Base-by-base conservation (phyloP, 768 basidiomycete species). In the Lactifluus subvellereus region DNA sequence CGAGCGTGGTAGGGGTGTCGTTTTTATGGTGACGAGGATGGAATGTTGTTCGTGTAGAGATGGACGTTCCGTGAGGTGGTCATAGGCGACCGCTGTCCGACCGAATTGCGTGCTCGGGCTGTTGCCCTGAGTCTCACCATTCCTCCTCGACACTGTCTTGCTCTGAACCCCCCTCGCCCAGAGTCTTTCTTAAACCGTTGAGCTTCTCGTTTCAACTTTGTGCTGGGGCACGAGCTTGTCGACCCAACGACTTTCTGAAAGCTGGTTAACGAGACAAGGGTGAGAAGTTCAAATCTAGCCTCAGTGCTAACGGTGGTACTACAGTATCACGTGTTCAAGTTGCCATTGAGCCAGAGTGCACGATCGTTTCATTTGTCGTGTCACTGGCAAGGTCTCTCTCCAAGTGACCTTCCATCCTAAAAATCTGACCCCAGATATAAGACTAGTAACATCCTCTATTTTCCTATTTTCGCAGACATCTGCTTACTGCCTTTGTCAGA, bases 281-380 rank as follows among this genome's bases (percentile, higher is more conserved):
- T 37, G 33, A 35, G 54, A 56, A 35, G 38, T 20, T 32, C 33
- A n/a, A 27, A 49, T 18, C 4, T 27, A 27, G 13, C 37, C 6
- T n/a, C 2, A 20, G 52, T 7, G 11, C 53, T 54, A 9, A 27
- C 27, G 27, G 43, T 38, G 9, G 59, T 57, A 14, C 22, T 51
- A 8, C 27, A 27, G 27, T 27, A 27, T 74, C 73, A 7, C 84
- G 85, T 9, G 85, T 83, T n/a, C n/a, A n/a, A n/a, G n/a, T n/a
- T 52, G 89, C 89, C 68, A 77, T 86, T 27, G 27, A 27, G 27
- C 27, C 27, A 27, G 27, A 22, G 80, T 30, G 91, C 79, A 72
- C 91, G 91, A 11, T 84, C 84, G 22, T 22, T 22, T 22, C 2
- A 27, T 2, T 27, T 27, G 27, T 27, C 27, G 27, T 27, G 2